These are phyloP conservation scores for Centaurea solstitialis DNA, from an alignment of 129 eudicot genomes.

Conservation along the genomic window DNA sequence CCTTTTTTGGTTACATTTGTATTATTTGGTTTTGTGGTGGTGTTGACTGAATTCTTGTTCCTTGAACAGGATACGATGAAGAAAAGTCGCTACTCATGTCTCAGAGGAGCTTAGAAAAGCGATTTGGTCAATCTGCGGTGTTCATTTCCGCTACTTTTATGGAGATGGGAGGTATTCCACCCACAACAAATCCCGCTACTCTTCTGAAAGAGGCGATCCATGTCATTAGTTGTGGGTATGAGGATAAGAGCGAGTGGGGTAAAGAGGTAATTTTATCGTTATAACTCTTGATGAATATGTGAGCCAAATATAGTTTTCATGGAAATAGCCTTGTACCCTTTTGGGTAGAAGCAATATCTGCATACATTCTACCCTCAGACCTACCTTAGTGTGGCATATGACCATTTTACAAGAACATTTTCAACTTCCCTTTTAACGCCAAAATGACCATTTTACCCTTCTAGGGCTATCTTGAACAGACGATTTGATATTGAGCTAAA, in stretches of 20 bases:
- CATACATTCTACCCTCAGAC: too few species aligned
- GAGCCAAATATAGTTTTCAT: neutral
- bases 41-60: neutral
- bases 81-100: slow-evolving; percentile 56
- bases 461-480: neutral
- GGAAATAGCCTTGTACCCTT: too few species aligned
- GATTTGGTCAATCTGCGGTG: slow-evolving; percentile 61
- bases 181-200: slow-evolving; percentile 47
- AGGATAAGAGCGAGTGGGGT: slow-evolving; percentile 80
- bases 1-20: neutral
- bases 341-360: too few species aligned
- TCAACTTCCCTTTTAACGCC: neutral
- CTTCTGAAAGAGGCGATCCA: slow-evolving; percentile 74
- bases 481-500: neutral
- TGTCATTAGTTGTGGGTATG: slow-evolving; percentile 77
- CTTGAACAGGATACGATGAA: slow-evolving; percentile 44
- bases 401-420: slow-evolving; percentile 24
- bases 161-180: slow-evolving; percentile 61
- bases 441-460: slow-evolving; percentile 18
- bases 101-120: slow-evolving; percentile 56
- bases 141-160: slow-evolving; percentile 57
- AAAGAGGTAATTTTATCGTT: slow-evolving; percentile 53
- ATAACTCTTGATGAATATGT: neutral
- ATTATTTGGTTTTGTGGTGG: neutral
- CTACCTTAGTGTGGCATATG: neutral